These are phyloP conservation scores for Usnea hakonensis DNA, from an alignment of 495 filamentous ascomycete species.

Conservation along the genomic window DNA sequence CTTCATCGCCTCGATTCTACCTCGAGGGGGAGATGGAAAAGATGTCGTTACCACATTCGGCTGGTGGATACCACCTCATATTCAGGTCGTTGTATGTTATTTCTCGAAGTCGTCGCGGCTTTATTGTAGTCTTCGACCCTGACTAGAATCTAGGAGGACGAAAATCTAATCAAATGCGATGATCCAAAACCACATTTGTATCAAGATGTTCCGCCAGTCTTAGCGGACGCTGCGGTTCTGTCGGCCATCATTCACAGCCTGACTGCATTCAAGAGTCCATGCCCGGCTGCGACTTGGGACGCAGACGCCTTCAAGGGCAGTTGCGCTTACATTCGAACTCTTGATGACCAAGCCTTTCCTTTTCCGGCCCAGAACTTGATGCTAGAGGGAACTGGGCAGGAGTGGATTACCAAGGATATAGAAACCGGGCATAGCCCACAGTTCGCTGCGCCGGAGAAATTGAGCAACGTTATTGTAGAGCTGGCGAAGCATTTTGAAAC, in stretches of 20 bases:
- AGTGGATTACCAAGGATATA: slow-evolving; percentile 20
- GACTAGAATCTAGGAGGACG: slow-evolving; percentile 8
- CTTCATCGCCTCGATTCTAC: slow-evolving; percentile 12
- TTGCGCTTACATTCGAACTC: slow-evolving; percentile 13
- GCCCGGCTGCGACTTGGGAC: slow-evolving; percentile 15
- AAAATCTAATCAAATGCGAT: slow-evolving; percentile 17
- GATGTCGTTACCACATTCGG: slow-evolving; percentile 19
- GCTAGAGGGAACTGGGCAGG: slow-evolving; percentile 10
- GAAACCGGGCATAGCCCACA: slow-evolving; percentile 21
- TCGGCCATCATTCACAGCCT: slow-evolving; percentile 15
- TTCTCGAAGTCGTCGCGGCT: neutral
- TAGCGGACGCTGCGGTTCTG: neutral
- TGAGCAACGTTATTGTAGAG: slow-evolving; percentile 17
- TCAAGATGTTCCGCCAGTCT: slow-evolving; percentile 11
- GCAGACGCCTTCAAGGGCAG: slow-evolving; percentile 9
- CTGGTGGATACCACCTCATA: slow-evolving; percentile 17
- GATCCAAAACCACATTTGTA: slow-evolving; percentile 20
- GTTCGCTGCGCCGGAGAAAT: slow-evolving; percentile 19
- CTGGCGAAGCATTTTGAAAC: slow-evolving; percentile 7
- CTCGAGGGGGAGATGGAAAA: slow-evolving; percentile 17
- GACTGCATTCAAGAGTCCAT: slow-evolving; percentile 12
- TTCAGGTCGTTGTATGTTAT: slow-evolving; percentile 16
- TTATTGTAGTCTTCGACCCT: slow-evolving; percentile 1
- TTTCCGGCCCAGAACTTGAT: slow-evolving; percentile 4
- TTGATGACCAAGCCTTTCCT: slow-evolving; percentile 3